Evolutionary conservation across 2,329 filamentous ascomycete genomes (phyloP).

Genomic region (Epichloe sibirici): DNA sequence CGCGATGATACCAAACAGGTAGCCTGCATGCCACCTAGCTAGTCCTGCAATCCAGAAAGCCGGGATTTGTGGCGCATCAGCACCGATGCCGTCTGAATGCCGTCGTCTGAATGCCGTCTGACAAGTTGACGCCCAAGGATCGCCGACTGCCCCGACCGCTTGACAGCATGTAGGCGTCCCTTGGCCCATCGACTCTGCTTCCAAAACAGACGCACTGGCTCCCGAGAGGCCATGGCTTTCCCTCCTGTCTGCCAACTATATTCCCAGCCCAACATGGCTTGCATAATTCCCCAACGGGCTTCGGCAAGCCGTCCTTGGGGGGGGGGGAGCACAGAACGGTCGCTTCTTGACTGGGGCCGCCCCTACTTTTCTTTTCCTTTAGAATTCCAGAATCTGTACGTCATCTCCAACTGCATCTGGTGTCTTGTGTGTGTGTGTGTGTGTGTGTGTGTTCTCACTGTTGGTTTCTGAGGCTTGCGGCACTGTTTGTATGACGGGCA

Average conservation of each 20-base stretch:
- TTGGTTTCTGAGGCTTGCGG: neutral
- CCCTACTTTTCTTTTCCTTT: too few species aligned
- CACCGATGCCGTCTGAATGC: neutral
- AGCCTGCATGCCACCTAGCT: neutral
- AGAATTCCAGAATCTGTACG: too few species aligned
- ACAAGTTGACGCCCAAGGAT: neutral
- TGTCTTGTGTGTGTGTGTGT: too few species aligned
- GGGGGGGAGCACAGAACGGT: neutral
- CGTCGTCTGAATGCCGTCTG: neutral
- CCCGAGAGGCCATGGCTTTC: neutral
- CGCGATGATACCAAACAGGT: neutral
- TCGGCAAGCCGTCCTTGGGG: neutral
- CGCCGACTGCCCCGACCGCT: too few species aligned
- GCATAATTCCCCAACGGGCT: neutral
- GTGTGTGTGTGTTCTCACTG: neutral
- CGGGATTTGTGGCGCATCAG: neutral
- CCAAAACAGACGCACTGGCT: neutral
- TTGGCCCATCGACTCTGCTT: neutral
- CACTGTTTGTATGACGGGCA: neutral
- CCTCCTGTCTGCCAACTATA: neutral
- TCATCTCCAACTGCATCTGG: neutral
- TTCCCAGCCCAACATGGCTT: neutral
- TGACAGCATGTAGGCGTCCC: neutral
- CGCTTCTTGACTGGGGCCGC: neutral
- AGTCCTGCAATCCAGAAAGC: neutral